Conservation (phyloP, 1,139 yeast genomes). For the Hyphopichia pseudoburtonii region DNA sequence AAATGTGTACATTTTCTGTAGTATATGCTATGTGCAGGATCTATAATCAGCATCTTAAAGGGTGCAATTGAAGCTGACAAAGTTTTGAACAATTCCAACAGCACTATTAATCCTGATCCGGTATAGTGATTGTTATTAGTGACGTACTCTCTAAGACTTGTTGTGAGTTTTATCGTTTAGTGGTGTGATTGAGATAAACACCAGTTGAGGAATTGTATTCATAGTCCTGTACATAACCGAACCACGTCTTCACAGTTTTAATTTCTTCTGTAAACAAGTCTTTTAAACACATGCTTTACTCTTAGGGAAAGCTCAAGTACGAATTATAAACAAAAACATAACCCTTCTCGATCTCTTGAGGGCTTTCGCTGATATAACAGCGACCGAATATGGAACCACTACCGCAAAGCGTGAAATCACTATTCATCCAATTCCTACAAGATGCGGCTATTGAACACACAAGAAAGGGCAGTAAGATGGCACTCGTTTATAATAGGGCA, state of each 20-base stretch:
- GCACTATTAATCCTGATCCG: too few relatives aligned
- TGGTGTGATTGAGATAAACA: too few relatives aligned
- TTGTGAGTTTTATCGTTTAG: background rate
- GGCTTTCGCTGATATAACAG: too few relatives aligned
- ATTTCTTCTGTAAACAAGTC: too few relatives aligned
- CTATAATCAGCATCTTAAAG: too few relatives aligned
- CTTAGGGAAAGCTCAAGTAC: background rate
- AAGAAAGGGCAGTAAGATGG: conserved; percentile 40
- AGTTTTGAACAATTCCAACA: too few relatives aligned
- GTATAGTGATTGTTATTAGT: too few relatives aligned
- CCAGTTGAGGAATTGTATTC: too few relatives aligned
- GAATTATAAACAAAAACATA: background rate
- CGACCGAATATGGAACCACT: background rate
- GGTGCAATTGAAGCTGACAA: too few relatives aligned
- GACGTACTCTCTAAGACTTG: background rate
- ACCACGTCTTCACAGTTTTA: conserved; percentile 1
- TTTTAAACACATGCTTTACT: background rate
- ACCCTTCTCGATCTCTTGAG: too few relatives aligned
- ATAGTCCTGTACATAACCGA: background rate
- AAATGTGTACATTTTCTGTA: too few relatives aligned
- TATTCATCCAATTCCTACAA: conserved; percentile 53
- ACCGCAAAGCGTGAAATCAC: conserved; percentile 13
- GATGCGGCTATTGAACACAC: conserved; percentile 46
- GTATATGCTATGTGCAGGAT: too few relatives aligned
- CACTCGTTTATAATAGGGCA: conserved; percentile 49